phyloP scores from a whole-genome alignment of 371 early-diverging fungal species.

The Mortierella sp. region DNA sequence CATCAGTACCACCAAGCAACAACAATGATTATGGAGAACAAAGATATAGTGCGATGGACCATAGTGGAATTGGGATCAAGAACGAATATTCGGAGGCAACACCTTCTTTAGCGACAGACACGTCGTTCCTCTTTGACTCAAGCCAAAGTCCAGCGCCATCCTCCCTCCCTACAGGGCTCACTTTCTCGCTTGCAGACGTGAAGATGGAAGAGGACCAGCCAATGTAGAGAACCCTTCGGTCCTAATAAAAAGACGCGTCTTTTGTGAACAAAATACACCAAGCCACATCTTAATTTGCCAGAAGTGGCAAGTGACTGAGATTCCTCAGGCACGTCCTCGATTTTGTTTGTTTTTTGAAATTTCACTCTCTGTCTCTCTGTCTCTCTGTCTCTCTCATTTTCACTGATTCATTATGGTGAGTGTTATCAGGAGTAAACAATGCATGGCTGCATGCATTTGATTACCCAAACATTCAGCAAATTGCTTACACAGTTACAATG shows the following conservation, averaged over 20 bases:
- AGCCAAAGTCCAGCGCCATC: slow-evolving; percentile 4
- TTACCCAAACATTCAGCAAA: background rate
- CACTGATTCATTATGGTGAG: slow-evolving; percentile 25
- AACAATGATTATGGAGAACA: background rate
- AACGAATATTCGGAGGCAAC: background rate
- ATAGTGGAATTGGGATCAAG: slow-evolving; percentile 11
- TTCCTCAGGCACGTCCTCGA: background rate
- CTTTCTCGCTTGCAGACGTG: slow-evolving; percentile 11
- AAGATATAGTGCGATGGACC: background rate
- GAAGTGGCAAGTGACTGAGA: background rate
- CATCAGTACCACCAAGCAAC: background rate
- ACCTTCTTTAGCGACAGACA: slow-evolving; percentile 21
- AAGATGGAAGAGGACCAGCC: slow-evolving; percentile 30
- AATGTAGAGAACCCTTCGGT: slow-evolving; percentile 4
- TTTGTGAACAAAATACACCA: background rate
- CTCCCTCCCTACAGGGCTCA: slow-evolving; percentile 15
- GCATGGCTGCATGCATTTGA: background rate
- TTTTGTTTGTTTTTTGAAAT: slow-evolving; percentile 13
- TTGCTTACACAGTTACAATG: background rate
- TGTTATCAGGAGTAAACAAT: background rate
- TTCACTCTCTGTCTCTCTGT: too few species aligned
- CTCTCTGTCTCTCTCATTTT: too few species aligned
- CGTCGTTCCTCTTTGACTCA: slow-evolving; percentile 18
- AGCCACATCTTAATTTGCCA: slow-evolving; percentile 20
- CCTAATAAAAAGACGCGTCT: slow-evolving; percentile 16